Percentiles rank a stretch among this genome's conserved stretches.
Evolutionary conservation across 2,329 filamentous ascomycete genomes (phyloP).

Genomic region (Esteya vermicola): DNA sequence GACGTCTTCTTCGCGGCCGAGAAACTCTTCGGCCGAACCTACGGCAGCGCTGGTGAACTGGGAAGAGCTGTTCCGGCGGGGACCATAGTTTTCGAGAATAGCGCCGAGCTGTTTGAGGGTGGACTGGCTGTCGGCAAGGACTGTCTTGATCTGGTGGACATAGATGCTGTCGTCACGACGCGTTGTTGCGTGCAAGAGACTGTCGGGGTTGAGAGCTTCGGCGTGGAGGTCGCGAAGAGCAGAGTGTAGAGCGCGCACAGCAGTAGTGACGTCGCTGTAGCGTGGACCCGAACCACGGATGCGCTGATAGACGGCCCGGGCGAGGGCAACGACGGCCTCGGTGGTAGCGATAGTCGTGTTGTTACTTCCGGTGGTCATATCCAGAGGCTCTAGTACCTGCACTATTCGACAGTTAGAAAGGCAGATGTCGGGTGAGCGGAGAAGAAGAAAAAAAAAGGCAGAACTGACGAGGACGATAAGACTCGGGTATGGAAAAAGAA

Average conservation of each 20-base stretch:
- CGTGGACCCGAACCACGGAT: conserved; percentile 32
- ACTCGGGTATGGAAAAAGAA: too few relatives aligned
- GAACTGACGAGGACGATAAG: too few relatives aligned
- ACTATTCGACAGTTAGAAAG: too few relatives aligned
- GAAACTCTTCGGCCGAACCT: conserved; percentile 11
- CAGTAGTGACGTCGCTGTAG: conserved; percentile 33
- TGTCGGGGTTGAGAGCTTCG: conserved; percentile 42
- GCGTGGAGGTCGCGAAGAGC: conserved; percentile 42
- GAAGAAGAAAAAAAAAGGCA: background rate
- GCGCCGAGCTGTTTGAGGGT: conserved; percentile 39
- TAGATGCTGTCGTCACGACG: conserved; percentile 24
- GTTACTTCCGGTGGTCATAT: conserved; percentile 14
- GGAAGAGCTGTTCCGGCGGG: background rate
- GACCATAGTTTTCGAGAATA: conserved; percentile 32
- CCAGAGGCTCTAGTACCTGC: too few relatives aligned
- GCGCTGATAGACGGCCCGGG: conserved; percentile 39
- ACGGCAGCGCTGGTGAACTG: conserved; percentile 2
- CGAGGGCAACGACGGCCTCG: conserved; percentile 40
- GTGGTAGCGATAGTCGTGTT: conserved; percentile 28
- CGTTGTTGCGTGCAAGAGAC: conserved; percentile 30
- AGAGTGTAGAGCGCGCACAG: conserved; percentile 38
- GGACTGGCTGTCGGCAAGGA: conserved; percentile 41
- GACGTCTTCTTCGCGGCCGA: conserved; percentile 19
- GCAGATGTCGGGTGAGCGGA: background rate
- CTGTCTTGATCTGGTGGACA: conserved; percentile 31